Evolutionary conservation across 2,329 filamentous ascomycete species (phyloP).

Genomic region (Sarocladiaceae sp.): DNA sequence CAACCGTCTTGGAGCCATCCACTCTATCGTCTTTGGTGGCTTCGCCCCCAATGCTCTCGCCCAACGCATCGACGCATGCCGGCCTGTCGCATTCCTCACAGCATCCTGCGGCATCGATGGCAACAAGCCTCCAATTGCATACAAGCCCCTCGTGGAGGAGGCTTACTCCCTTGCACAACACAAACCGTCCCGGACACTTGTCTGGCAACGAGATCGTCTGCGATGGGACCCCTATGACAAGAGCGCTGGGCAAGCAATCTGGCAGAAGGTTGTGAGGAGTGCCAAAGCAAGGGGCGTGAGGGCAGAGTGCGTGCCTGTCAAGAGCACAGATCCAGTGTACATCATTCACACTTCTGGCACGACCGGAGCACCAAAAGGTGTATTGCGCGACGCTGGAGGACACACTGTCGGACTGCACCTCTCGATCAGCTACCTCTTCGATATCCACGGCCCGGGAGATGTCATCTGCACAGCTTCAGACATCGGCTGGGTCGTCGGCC

Average conservation of each 20-base stretch:
- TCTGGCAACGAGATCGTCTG: slow-evolving; percentile 80
- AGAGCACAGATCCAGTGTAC: slow-evolving; percentile 76
- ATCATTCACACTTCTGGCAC: slow-evolving; percentile 88
- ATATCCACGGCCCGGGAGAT: slow-evolving; percentile 77
- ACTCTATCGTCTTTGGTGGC: slow-evolving; percentile 89
- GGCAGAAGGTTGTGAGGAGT: slow-evolving; percentile 72
- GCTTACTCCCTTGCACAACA: slow-evolving; percentile 63
- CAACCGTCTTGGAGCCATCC: slow-evolving; percentile 77
- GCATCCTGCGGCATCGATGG: slow-evolving; percentile 92
- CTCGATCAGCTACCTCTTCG: slow-evolving; percentile 78
- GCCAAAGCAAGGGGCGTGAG: slow-evolving; percentile 62
- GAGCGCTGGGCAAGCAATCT: slow-evolving; percentile 67
- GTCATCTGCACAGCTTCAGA: slow-evolving; percentile 73
- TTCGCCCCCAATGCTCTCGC: slow-evolving; percentile 79
- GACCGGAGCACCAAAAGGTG: slow-evolving; percentile 78
- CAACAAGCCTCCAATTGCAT: slow-evolving; percentile 72
- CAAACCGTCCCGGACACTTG: slow-evolving; percentile 68
- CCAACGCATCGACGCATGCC: slow-evolving; percentile 81
- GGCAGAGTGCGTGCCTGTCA: slow-evolving; percentile 73
- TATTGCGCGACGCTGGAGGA: slow-evolving; percentile 76
- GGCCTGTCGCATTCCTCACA: slow-evolving; percentile 73
- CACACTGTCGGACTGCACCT: slow-evolving; percentile 83
- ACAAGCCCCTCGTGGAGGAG: slow-evolving; percentile 71
- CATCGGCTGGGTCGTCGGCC: slow-evolving; percentile 72
- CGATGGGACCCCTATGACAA: slow-evolving; percentile 69